These are phyloP conservation scores for Cyphellophora attinorum DNA, from an alignment of 2,329 filamentous ascomycete genomes.

Conservation along the genomic window DNA sequence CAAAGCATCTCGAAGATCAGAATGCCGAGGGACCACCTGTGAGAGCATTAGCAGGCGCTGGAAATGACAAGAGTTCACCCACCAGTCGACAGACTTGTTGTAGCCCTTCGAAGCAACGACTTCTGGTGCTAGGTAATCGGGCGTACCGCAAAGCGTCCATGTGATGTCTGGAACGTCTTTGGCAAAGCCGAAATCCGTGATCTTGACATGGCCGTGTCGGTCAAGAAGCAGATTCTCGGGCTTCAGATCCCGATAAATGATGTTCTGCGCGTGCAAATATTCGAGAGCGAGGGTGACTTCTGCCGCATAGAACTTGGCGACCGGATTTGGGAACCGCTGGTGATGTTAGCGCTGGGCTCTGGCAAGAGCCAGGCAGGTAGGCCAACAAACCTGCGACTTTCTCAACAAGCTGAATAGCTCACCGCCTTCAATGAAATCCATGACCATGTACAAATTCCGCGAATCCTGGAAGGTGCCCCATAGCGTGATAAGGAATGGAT, in stretches of 20 bases:
- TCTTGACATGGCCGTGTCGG: slow-evolving; percentile 88
- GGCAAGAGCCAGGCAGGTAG: slow-evolving; percentile 6
- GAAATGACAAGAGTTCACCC: slow-evolving; percentile 35
- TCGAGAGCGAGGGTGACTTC: slow-evolving; percentile 93
- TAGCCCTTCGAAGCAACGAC: slow-evolving; percentile 99
- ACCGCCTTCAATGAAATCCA: slow-evolving; percentile 98
- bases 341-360: slow-evolving; percentile 5
- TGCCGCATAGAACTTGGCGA: slow-evolving; percentile 97
- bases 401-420: slow-evolving; percentile 91
- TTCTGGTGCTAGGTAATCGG: slow-evolving; percentile 93
- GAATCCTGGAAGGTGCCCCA: slow-evolving; percentile 98
- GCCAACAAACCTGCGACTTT: slow-evolving; percentile 70
- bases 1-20: slow-evolving; percentile 99
- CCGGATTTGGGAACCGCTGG: slow-evolving; percentile 94
- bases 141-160: slow-evolving; percentile 95
- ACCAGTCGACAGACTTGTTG: slow-evolving; percentile 99
- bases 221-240: slow-evolving; percentile 88
- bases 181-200: slow-evolving; percentile 96
- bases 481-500: slow-evolving; percentile 92
- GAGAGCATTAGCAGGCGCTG: slow-evolving; percentile 7
- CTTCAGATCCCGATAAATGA: slow-evolving; percentile 97
- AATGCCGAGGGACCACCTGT: slow-evolving; percentile 95
- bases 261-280: slow-evolving; percentile 87
- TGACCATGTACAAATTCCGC: slow-evolving; percentile 98
- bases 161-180: slow-evolving; percentile 98